Evolutionary conservation across 192 early-diverging fungal species (phyloP), one percentile per base, ranked within the genome.

Genomic region (Phlyctochytrium arcticum): DNA sequence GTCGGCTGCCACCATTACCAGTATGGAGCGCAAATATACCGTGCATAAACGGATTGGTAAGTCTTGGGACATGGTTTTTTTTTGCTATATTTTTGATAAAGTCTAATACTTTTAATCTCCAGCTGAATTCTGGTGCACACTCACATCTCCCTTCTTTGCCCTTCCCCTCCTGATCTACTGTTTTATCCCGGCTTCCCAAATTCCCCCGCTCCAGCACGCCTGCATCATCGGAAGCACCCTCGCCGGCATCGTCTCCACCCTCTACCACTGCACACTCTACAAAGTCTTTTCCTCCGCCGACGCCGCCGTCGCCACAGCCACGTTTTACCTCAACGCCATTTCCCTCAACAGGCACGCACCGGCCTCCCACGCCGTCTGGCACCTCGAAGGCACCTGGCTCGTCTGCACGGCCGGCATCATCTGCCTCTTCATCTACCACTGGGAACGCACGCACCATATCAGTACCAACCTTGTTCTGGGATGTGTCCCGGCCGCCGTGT

Each of bases 51-150:
- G 8, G 9, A 62, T 62, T 26, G 60, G 60, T 62, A 2, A 17
- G 51, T 15, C 33, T 32, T 46, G 19, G n/a, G n/a, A n/a, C 24
- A 58, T 31, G 23, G 9, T 49, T 58, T n/a, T 23, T 15, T 32
- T 15, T 2, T n/a, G 57, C 3, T 12, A 12, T 15, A 24, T 15
- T 24, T 27, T 12, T 24, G 50, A 27, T 9, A 26, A 12, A 12
- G 50, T 27, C 2, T 12, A n/a, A 10, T 24, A 12, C 12, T 27
- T 53, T 53, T 53, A 24, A 27, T 53, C 50, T 19, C 17, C 60
- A 62, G 78, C 78, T 46, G 78, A 80, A 60, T 80, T 80, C 63
- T 77, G 73, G 24, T 80, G 78, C 60, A 75, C 78, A 0, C 66
- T 77, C 62, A 80, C 73, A 24, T 80, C 78, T 26, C 72, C 70